A percentile compares a stretch with the other conserved stretches of the same genome.
These are phyloP conservation scores for Pythium diclinum DNA, from an alignment of 352 stramenopile genomes.

Conservation along the genomic window DNA sequence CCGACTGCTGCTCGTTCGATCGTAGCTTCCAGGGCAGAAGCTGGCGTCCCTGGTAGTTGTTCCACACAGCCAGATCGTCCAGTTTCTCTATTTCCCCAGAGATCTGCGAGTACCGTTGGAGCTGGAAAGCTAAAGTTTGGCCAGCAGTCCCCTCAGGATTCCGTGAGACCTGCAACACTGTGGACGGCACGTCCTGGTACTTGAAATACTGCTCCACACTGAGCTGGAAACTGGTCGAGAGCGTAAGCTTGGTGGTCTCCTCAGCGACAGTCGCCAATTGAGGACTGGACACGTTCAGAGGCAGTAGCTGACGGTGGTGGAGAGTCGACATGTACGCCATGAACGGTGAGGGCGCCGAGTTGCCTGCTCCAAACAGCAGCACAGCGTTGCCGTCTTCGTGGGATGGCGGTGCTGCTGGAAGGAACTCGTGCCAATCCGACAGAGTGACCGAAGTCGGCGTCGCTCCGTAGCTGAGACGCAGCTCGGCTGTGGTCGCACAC, in stretches of 20 bases:
- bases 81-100: constrained; percentile 49
- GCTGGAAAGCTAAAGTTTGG: constrained; percentile 29
- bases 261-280: not conserved
- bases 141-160: constrained; percentile 17
- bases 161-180: constrained; percentile 42
- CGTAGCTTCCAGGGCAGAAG: constrained; percentile 52
- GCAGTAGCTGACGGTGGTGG: constrained; percentile 20
- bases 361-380: not conserved
- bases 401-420: constrained; percentile 5
- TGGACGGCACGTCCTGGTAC: constrained; percentile 46
- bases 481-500: constrained; percentile 6
- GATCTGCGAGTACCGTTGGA: constrained; percentile 54
- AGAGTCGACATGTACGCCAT: constrained; percentile 20
- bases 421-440: constrained; percentile 23
- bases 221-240: constrained; percentile 37
- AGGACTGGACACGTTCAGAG: constrained; percentile 9
- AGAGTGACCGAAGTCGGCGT: constrained; percentile 7
- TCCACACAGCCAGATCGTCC: constrained; percentile 46
- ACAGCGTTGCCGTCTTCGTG: constrained; percentile 20
- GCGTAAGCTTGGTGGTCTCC: constrained; percentile 4
- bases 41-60: constrained; percentile 44
- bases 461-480: constrained; percentile 7
- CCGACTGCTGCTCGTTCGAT: constrained; percentile 38
- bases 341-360: not conserved
- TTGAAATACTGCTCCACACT: constrained; percentile 65